phyloP scores from a whole-genome alignment of 1,139 yeast species.

The Scheffersomyces titani region DNA sequence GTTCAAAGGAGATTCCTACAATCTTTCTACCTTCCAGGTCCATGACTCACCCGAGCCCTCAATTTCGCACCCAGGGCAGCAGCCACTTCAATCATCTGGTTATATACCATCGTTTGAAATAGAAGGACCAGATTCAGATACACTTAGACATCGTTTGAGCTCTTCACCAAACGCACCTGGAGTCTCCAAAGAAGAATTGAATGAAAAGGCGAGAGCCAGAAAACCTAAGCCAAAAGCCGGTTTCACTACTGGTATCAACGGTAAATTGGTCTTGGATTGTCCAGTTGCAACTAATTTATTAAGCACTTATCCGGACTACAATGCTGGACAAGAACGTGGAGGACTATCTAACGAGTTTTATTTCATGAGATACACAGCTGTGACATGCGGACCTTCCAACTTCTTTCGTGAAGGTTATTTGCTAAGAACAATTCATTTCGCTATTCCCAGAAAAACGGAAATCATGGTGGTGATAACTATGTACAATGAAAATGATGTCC shows the following conservation, averaged over 20 bases:
- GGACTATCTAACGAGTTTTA: slow-evolving; percentile 49
- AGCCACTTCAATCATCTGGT: slow-evolving; percentile 1
- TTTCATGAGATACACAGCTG: slow-evolving; percentile 52
- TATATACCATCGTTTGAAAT: slow-evolving; percentile 2
- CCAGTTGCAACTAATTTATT: slow-evolving; percentile 51
- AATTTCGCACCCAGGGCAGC: slow-evolving; percentile 3
- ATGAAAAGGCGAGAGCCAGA: slow-evolving; percentile 32
- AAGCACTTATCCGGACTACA: slow-evolving; percentile 45
- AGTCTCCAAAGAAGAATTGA: slow-evolving; percentile 21
- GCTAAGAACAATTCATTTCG: slow-evolving; percentile 49
- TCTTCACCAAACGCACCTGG: not conserved
- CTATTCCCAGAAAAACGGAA: slow-evolving; percentile 47
- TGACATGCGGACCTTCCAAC: slow-evolving; percentile 54
- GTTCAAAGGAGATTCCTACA: slow-evolving; percentile 47
- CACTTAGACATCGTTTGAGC: not conserved
- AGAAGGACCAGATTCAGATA: slow-evolving; percentile 10
- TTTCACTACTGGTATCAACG: slow-evolving; percentile 43
- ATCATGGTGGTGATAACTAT: slow-evolving; percentile 50
- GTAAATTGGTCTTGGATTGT: slow-evolving; percentile 52
- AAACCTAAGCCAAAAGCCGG: slow-evolving; percentile 41
- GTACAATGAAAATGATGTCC: slow-evolving; percentile 51
- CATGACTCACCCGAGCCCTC: slow-evolving; percentile 15
- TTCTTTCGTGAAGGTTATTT: slow-evolving; percentile 47
- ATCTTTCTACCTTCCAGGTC: slow-evolving; percentile 35
- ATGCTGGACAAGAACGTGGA: slow-evolving; percentile 34